Conservation (phyloP, 805 yeast species). For the Sporopachydermia quercuum region DNA sequence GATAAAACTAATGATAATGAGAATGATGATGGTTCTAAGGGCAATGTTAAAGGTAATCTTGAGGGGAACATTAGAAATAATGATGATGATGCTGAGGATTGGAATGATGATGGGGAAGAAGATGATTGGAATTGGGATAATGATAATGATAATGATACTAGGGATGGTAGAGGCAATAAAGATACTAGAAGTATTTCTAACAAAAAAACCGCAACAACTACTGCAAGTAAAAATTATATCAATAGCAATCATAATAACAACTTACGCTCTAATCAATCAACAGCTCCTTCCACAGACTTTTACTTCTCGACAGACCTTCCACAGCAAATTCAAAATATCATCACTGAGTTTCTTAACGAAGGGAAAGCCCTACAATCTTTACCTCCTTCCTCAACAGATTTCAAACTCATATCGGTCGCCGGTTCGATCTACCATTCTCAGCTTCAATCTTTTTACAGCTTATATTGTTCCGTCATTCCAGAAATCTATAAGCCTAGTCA, state of each 20-base stretch:
- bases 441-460: not conserved
- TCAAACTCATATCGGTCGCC: no score
- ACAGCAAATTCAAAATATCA: not conserved
- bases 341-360: not conserved
- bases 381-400: no score
- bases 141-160: not conserved
- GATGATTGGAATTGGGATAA: not conserved
- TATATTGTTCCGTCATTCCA: not conserved
- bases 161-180: not conserved
- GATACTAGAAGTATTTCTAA: not conserved
- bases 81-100: not conserved
- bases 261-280: not conserved
- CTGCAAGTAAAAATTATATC: no score
- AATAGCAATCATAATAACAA: not conserved
- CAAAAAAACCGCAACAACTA: not conserved
- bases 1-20: not conserved
- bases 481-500: not conserved
- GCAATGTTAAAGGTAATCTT: not conserved
- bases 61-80: not conserved
- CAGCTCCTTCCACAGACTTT: not conserved
- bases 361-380: no score
- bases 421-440: no score
- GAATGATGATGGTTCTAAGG: not conserved
- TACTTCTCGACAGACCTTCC: not conserved
- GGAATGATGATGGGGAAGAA: slow-evolving; percentile 1